Evolutionary conservation across 441 rosid species (phyloP), one percentile per base, ranked within the genome.

Genomic region (Gossypium schwendimanii): DNA sequence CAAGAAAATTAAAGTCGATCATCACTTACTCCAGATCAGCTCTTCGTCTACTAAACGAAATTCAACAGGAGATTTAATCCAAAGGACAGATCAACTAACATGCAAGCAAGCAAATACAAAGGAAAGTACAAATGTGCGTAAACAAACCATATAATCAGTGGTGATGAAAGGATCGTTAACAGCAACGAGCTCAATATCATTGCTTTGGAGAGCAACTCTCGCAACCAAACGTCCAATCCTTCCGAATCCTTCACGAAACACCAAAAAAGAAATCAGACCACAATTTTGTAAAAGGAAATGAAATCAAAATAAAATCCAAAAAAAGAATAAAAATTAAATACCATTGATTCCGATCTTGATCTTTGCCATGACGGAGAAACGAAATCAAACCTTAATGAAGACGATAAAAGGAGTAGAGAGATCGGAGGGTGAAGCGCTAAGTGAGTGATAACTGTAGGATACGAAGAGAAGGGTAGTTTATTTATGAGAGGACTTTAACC

Each of bases 181-280:
- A 63, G 96, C 91, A 28, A 93, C 96, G 49, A 93, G 98, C 84
- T 89, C 97, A 21, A 90, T 86, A 74, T 93, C 98, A 70, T 84
- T 84, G 65, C 97, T 86, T 81, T 86, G 91, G 73, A 91, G 83
- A 17, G 90, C 88, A 36, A 91, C 95, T 75, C 89, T 89, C 0
- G 95, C 98, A 3, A 91, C 96, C 83, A 94, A 72, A 60, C 98
- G 93, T 28, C 97, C 93, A 76, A 94, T 94, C 81, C 98, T 90
- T 85, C 69, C 60, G 4, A 72, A 70, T 41, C 73, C 73, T 71
- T 44, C 26, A 59, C 24, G 14, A 58, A 58, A 26, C 23, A 44
- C 31, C 1, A 1, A 59, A 14, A 24, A 18, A 23, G 0, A 9
- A 7, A 26, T 39, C 49, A 49, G 61, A 1, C 11, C 5, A 24